Evolutionary conservation across 2,329 filamentous ascomycete genomes (phyloP), one percentile per base, ranked within the genome.

Genomic region (Paraphoma sp.): DNA sequence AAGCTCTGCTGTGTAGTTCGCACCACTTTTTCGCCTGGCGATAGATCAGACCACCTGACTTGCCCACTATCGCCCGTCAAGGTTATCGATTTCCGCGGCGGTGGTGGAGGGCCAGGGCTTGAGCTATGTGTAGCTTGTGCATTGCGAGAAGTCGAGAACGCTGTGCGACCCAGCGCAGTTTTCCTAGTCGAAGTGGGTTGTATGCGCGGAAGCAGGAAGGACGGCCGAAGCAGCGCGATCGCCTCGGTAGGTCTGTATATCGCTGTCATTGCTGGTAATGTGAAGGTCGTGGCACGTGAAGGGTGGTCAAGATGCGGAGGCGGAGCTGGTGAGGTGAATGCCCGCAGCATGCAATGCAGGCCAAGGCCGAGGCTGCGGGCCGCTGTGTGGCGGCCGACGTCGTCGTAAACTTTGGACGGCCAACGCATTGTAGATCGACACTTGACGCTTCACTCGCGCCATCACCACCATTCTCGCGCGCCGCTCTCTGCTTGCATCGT

Each of bases 1-100:
- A 96, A 89, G 14, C 89, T 90, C 77, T 97, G 94, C 77, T 97
- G 93, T 0, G 92, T 94, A 8, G 92, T 91, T 40, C 94, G 86
- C 23, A 89, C 90, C 2, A 88, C 87, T 76, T 97, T 97, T 75
- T 97, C 94, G 46, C 81, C 81, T 0, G 79, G 81, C 0, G 89
- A 92, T 2, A 98, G 84, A 52, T 95, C 83, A 3, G 81, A 84
- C 94, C 94, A 98, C 4, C 87, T 86, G 1, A 97, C 87, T 61
- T 85, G 84, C 7, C 94, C 94, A 70, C 92, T 90, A 67, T 97
- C 94, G 67, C 92, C 95, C 69, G 93, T 88, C 0, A 94, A 86
- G 0, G 93, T 97, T 28, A 97, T 87, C 40, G 87, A 83, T 69
- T 85, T 88, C 51, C 91, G 84, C 61, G 83, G 85, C 28, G 87